Base-by-base conservation (phyloP, 2,329 filamentous ascomycete species). In the Nakataea oryzae region DNA sequence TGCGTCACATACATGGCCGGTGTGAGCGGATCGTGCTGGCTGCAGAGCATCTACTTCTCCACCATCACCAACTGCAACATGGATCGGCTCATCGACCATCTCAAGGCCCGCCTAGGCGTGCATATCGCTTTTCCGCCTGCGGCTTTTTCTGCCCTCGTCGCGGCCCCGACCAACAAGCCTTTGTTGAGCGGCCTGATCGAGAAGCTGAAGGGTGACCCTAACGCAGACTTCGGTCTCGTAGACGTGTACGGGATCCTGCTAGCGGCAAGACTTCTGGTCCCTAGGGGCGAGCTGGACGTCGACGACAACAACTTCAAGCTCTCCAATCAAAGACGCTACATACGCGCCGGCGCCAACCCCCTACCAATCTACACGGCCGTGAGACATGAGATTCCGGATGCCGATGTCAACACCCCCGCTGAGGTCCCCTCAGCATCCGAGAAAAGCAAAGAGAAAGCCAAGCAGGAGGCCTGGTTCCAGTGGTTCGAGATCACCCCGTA, bases 401-500 rank as follows among this genome's bases (percentile, higher is more conserved):
- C 86, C 9, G 81, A 81, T 57, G 75, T 76, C 56, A 70, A 74
- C 26, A 70, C 67, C 1, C 32, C 67, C 64, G n/a, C 70, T 69
- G 57, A 59, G 6, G 70, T 67, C 61, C 70, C 65, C 2, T 65
- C 64, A 21, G 71, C 69, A 58, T 75, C 78, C 0, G 80, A 86
- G 63, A 74, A 75, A 26, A 79, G 77, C 0, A 83, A 85, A 66
- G 76, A 79, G 66, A 72, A 76, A 60, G 78, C 82, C 13, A 85
- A 76, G 69, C 80, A 81, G 64, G 89, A 96, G 69, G 82, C 91
- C 2, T 97, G 93, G 90, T 99, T 97, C 69, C 93, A 99, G 69
- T 97, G 95, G 93, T 97, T 95, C 67, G 95, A 99, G 70, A 89
- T 93, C 69, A 96, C 91, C 0, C 93, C 93, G 0, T 97, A 96